These are phyloP conservation scores for Lasiosphaeria miniovina DNA, from an alignment of 495 filamentous ascomycete species.

Conservation along the genomic window DNA sequence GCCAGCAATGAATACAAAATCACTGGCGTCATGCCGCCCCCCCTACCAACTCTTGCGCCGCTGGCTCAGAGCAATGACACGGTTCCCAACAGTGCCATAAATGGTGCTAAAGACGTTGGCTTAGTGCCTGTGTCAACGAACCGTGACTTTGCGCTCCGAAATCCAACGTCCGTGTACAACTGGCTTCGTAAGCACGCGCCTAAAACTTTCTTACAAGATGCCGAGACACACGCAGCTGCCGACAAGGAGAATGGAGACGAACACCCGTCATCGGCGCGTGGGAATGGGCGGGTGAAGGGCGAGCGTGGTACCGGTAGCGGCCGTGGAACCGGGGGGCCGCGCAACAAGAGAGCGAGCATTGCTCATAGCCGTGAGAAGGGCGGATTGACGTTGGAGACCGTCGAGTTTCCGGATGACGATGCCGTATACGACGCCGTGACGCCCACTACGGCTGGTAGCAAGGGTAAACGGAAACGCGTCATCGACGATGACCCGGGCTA, in stretches of 20 bases:
- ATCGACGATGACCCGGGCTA: conserved; percentile 68
- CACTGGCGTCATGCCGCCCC: conserved; percentile 15
- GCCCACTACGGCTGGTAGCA: conserved; percentile 19
- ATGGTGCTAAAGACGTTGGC: conserved; percentile 31
- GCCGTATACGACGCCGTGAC: conserved; percentile 21
- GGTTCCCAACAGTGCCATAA: conserved; percentile 12
- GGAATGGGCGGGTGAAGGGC: conserved; percentile 12
- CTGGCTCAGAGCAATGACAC: conserved; percentile 25
- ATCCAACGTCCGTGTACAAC: conserved; percentile 83
- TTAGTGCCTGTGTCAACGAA: conserved; percentile 33
- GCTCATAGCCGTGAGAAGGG: conserved; percentile 12
- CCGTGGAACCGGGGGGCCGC: conserved; percentile 11
- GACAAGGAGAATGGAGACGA: conserved; percentile 58
- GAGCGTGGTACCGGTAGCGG: conserved; percentile 16
- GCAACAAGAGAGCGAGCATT: conserved; percentile 27
- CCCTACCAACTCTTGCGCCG: conserved; percentile 41
- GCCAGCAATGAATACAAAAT: conserved; percentile 36
- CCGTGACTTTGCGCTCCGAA: conserved; percentile 64
- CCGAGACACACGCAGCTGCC: conserved; percentile 50
- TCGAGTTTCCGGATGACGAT: conserved; percentile 31
- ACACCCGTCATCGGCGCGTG: conserved; percentile 28
- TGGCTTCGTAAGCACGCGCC: conserved; percentile 85
- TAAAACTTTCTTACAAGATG: conserved; percentile 78
- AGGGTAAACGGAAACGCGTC: conserved; percentile 51
- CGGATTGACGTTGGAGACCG: conserved; percentile 29